Percentiles rank a stretch among this genome's conserved stretches.
Conservation (phyloP, 73 alveolate species). For the Tetrahymena malaccensis region DNA sequence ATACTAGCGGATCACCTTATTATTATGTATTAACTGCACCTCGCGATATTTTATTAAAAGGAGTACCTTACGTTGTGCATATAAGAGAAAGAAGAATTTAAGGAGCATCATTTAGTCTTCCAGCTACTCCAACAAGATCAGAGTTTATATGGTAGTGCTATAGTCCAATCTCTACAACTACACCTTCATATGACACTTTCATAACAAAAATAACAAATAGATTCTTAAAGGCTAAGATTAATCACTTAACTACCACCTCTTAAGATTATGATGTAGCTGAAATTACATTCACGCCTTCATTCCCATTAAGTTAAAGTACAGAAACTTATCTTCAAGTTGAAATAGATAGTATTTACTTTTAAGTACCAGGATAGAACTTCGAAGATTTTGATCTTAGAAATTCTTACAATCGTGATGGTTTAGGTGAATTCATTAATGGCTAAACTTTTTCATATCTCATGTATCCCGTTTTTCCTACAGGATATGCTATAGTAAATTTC, state of each 20-base stretch:
- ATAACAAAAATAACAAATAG: background rate
- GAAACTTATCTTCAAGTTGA: background rate
- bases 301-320: background rate
- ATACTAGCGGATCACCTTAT: background rate
- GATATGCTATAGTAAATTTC: background rate
- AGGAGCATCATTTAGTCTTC: background rate
- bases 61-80: background rate
- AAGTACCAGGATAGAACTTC: background rate
- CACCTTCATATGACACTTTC: background rate
- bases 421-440: background rate
- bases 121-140: background rate
- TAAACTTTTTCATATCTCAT: background rate
- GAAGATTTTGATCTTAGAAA: background rate
- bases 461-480: background rate
- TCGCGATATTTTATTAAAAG: background rate
- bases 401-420: background rate
- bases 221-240: background rate
- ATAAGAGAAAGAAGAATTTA: background rate
- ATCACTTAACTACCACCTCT: background rate
- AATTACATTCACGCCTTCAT: background rate
- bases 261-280: background rate
- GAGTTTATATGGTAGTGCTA: background rate
- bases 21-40: background rate
- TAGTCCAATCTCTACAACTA: background rate
- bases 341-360: background rate